Evolutionary conservation across 306 rosid genomes (phyloP), one percentile per base, ranked within the genome.

Genomic region (Trichosanthes truncata): DNA sequence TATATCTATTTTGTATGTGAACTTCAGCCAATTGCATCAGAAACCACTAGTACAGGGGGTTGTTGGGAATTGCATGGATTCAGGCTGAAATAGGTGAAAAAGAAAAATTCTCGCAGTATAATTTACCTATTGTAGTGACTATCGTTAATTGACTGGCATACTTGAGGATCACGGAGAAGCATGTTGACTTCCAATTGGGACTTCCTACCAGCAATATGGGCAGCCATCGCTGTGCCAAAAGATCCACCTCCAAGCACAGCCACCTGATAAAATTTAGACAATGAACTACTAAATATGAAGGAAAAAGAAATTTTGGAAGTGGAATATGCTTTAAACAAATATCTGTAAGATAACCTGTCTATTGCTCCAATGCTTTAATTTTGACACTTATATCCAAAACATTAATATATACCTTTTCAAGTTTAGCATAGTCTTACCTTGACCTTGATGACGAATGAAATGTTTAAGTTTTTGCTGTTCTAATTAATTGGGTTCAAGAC

Each of bases 191-290:
- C 94, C 89, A 94, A 78, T 69, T 92, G 82, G 46, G 91, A 81
- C 87, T 92, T 94, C 74, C 91, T 88, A 79, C 84, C 79, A 25
- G 98, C 98, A 63, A 94, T 88, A 87, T 94, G 97, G 41, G 97
- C 93, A 80, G 97, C 97, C 97, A 94, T 92, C 49, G 98, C 98
- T 20, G 97, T 92, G 78, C 96, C 98, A 87, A 94, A 94, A 20
- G 97, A 94, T 20, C 98, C 98, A 78, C 97, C 97, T 74, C 98
- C 98, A 73, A 94, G 98, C 85, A 94, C 94, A 61, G 91, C 97
- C 72, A 94, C 93, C 96, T 94, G 57, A 26, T 14, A 73, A 14
- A 26, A 72, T 72, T 72, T 18, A 43, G 59, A 72, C 25, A 72
- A 25, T 46, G 40, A 72, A 41, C 77, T 41, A n/a, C 15, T 0